These are phyloP conservation scores for Acacia melanoxylon DNA, from an alignment of 306 rosid genomes.

Conservation along the genomic window DNA sequence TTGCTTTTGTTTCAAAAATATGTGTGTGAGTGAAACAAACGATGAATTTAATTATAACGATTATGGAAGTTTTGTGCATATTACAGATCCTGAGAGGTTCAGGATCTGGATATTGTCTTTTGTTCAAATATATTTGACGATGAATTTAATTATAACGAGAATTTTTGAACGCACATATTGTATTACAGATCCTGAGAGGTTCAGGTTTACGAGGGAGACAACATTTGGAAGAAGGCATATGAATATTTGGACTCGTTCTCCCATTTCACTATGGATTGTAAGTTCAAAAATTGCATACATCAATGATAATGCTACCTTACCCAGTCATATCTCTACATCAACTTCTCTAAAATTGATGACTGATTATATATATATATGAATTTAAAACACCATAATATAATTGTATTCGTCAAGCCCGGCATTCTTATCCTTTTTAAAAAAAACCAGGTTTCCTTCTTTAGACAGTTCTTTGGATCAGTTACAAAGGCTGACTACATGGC, in stretches of 20 bases:
- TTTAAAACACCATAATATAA: neutral
- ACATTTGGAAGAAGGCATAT: constrained; percentile 84
- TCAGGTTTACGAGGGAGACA: constrained; percentile 87
- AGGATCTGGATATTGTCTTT: too few relatives aligned
- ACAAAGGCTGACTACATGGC: constrained; percentile 71
- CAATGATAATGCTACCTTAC: neutral
- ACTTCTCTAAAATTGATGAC: neutral
- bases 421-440: neutral
- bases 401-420: neutral
- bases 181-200: constrained; percentile 79
- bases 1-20: neutral
- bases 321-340: neutral
- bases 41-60: neutral
- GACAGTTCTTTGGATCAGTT: constrained; percentile 77
- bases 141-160: neutral
- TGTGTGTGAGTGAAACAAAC: neutral
- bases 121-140: too few relatives aligned
- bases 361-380: neutral
- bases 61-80: neutral
- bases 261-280: constrained; percentile 65
- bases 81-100: constrained; percentile 85
- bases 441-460: constrained; percentile 74
- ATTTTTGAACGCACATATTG: too few relatives aligned
- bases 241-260: constrained; percentile 49
- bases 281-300: constrained; percentile 15